Base-by-base conservation (phyloP, 495 filamentous ascomycete species). In the Hypoxylon lenormandii region DNA sequence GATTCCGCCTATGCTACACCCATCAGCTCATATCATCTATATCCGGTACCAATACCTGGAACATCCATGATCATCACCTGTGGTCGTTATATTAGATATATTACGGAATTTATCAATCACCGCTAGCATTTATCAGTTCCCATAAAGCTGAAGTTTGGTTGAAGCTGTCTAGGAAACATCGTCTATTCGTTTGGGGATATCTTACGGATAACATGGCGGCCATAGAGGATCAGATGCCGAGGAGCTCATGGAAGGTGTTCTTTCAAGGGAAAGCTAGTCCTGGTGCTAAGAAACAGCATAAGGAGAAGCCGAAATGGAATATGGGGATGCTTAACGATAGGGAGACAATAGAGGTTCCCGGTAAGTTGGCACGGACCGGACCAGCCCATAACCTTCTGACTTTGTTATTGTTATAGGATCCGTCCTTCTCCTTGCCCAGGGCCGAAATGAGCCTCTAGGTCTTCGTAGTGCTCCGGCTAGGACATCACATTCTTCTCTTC, bases 291-390 rank as follows among this genome's bases (percentile, higher is more conserved):
- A 0, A 16, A 21, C 56, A 13, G 15, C 49, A 40, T 16, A 54
- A 42, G 13, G 60, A 62, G 10, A 77, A 63, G 19, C 53, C 75
- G 2, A 78, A 87, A 80, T 92, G 91, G 84, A 92, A 84, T 6
- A 82, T 97, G 80, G 94, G 94, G 37, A 90, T 98, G 16, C 76
- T 97, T 36, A 94, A 93, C 74, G 92, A 96, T 69, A 85, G 75
- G 59, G 78, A 89, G 50, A 97, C 94, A 0, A 91, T 96, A 37
- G 92, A 97, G 80, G 95, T 98, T 18, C 95, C 94, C 70, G 94
- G 94, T 94, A 80, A 63, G 86, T 78, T 30, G 16, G 19, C 54
- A 48, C 19, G 7, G 12, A 46, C 18, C 38, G 37, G 7, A 48
- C 51, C 71, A 16, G 36, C 33, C 4, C 15, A 43, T 45, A 7